Evolutionary conservation across 2,329 filamentous ascomycete species (phyloP).

Genomic region (Phialophora expanda): DNA sequence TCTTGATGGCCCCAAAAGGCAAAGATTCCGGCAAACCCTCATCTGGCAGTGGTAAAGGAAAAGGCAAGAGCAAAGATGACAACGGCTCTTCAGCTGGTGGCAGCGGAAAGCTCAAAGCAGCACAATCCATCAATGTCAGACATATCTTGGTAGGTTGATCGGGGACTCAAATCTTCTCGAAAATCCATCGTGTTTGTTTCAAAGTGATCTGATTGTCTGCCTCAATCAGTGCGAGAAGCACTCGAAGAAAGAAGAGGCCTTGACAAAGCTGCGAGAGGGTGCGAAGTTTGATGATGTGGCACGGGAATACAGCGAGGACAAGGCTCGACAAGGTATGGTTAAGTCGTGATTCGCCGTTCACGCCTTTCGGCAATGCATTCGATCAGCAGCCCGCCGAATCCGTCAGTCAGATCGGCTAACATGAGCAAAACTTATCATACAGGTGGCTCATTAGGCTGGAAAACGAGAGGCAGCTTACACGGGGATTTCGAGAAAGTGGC

Average conservation of each 20-base stretch:
- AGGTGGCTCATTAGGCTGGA: conserved; percentile 69
- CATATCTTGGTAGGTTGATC: conserved; percentile 62
- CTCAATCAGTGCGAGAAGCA: conserved; percentile 63
- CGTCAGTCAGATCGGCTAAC: conserved; percentile 18
- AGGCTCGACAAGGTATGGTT: conserved; percentile 60
- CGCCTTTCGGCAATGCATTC: conserved; percentile 7
- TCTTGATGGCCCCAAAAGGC: conserved; percentile 51
- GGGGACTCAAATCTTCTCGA: neutral
- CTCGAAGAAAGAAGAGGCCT: conserved; percentile 68
- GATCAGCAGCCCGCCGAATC: conserved; percentile 12
- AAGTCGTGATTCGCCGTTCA: conserved; percentile 9
- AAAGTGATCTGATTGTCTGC: conserved; percentile 6
- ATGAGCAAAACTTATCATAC: conserved; percentile 25
- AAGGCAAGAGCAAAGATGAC: conserved; percentile 50
- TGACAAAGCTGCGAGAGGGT: conserved; percentile 64
- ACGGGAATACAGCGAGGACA: conserved; percentile 68
- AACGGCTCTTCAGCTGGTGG: conserved; percentile 42
- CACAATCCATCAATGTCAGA: conserved; percentile 67
- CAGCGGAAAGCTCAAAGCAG: conserved; percentile 57
- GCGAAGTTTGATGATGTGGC: conserved; percentile 70
- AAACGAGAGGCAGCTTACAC: conserved; percentile 62
- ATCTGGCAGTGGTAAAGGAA: conserved; percentile 40
- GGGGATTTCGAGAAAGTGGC: conserved; percentile 66
- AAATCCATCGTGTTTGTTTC: neutral
- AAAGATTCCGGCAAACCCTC: conserved; percentile 42